Base-by-base conservation (phyloP, 2,329 filamentous ascomycete genomes). In the Sporothrix sp. region DNA sequence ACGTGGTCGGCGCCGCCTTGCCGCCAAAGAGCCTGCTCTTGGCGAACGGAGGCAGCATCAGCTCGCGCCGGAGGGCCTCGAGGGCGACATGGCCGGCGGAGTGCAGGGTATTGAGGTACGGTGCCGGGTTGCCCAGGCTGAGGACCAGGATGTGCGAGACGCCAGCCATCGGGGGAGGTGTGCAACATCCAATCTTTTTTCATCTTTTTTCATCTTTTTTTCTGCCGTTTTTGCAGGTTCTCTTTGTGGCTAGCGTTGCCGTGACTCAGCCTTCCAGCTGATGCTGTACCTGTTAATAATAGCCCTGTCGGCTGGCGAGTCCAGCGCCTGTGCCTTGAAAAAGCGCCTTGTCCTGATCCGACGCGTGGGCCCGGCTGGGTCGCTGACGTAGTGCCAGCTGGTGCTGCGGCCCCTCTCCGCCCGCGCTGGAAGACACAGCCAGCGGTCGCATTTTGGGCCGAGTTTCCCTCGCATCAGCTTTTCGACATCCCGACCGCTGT, bases 21-120 rank as follows among this genome's bases (percentile, higher is more conserved):
- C 76, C 71, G 48, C 76, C 71, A 61, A 70, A 62, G 47, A 68
- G 48, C 60, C 65, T 57, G 35, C 35, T 40, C 63, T 69, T 20
- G 61, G 68, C 62, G 60, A 84, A 81, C 0, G 67, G 51, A 0
- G 80, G 71, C 56, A 78, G 71, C 3, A 57, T 59, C 20, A 84
- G 68, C 23, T 68, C 64, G 14, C 68, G 71, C 18, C 74, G 72
- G 8, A 91, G 68, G 2, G 76, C 71, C 49, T 77, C 71, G 57
- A 95, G 78, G 40, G 88, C 78, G 51, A 81, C 78, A 69, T 97
- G 91, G 10, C 90, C 93, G 13, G 89, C 88, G 21, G 83, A 90
- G 68, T 97, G 93, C 7, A 91, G 81, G 18, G 87, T 94, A 56
- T 84, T 75, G 57, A 79, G 77, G 66, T 91, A 90, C 2, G 80